Evolutionary conservation across 176 grass and related monocot genomes (phyloP), one percentile per base, ranked within the genome.

Genomic region (Oryza brachyantha): DNA sequence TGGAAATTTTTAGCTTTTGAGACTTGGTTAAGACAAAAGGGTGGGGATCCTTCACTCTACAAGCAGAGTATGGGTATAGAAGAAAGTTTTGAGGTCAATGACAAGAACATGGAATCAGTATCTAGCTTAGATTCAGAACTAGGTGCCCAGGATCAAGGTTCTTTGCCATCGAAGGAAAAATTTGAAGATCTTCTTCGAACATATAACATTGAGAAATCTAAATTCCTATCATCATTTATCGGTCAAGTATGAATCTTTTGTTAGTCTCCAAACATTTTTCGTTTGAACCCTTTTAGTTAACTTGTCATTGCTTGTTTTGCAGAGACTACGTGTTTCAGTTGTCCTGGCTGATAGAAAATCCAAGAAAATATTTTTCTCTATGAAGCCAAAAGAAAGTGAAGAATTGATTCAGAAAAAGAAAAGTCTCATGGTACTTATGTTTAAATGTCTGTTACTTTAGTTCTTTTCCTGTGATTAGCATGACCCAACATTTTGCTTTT

Each of bases 201-300:
- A 74, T 95, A 95, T 32, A 79, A 93, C 62, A 70, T 70, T 85
- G 96, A 99, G 81, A 99, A 99, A 78, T 84, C 86, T 65, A 84
- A 85, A 68, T 99, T 95, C 79, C 85, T 99, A 82, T 95, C 96
- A 84, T 99, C 96, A 71, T 93, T 99, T 75, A 88, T 99, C 58
- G 96, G 88, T 81, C 92, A 95, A 89, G 96, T 99, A 92, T 94
- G 83, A 66, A 73, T 46, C 78, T 36, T 26, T 29, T 70, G 12
- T 27, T 85, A 57, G n/a, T 86, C 54, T 19, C 65, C 43, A 28
- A 79, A 13, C n/a, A 25, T 57, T 34, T 63, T 72, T 35, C 37
- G 59, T 48, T 61, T 22, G 10, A 21, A 35, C 29, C 81, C 16
- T 73, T 55, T 14, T 50, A 21, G 5, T 63, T 70, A 68, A 66